Evolutionary conservation across 2,329 filamentous ascomycete species (phyloP).

Genomic region (Xylariaceae sp.): DNA sequence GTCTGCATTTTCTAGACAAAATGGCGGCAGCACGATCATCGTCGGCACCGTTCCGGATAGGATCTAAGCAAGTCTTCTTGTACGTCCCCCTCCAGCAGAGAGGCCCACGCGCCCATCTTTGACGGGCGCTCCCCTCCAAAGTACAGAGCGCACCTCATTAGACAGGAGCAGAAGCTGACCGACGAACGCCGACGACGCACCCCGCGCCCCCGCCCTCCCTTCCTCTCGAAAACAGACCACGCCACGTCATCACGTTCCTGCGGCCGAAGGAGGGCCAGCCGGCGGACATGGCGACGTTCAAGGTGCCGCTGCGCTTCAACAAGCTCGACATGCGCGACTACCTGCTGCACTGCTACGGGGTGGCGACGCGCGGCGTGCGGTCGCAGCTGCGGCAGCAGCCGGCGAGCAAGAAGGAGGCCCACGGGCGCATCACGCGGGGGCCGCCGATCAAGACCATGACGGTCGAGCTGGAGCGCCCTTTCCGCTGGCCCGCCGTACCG

Average conservation of each 20-base stretch:
- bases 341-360: slow-evolving; percentile 76
- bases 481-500: slow-evolving; percentile 75
- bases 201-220: slow-evolving; percentile 1
- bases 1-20: background rate
- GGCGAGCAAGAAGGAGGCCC: slow-evolving; percentile 36
- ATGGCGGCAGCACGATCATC: slow-evolving; percentile 8
- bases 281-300: slow-evolving; percentile 79
- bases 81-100: no score
- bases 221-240: slow-evolving; percentile 39
- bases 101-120: background rate
- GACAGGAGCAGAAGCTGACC: slow-evolving; percentile 1
- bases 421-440: slow-evolving; percentile 59
- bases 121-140: background rate
- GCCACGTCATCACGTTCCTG: slow-evolving; percentile 72
- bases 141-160: background rate
- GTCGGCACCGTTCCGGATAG: slow-evolving; percentile 17
- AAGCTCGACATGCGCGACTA: slow-evolving; percentile 97
- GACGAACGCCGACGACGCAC: background rate
- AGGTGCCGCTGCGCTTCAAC: slow-evolving; percentile 84
- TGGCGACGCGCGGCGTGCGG: slow-evolving; percentile 65
- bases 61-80: slow-evolving; percentile 26
- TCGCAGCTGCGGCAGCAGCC: slow-evolving; percentile 68
- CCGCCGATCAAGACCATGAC: slow-evolving; percentile 85
- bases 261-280: slow-evolving; percentile 58
- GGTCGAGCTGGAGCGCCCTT: slow-evolving; percentile 78